These are phyloP conservation scores for Venturia nashicola DNA, from an alignment of 2,329 filamentous ascomycete species.

Conservation along the genomic window DNA sequence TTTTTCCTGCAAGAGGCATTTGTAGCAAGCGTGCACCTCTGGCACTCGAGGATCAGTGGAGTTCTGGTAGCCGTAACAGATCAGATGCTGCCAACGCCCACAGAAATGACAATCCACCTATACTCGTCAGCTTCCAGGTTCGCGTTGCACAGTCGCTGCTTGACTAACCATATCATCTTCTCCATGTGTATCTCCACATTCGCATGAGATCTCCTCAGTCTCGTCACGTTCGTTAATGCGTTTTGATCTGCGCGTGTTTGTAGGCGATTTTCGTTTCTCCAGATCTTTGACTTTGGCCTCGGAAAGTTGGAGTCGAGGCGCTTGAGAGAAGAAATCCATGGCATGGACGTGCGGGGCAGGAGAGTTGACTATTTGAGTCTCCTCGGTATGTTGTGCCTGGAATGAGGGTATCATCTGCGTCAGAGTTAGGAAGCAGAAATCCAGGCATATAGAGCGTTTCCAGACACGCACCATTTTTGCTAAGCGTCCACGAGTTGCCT, in stretches of 20 bases:
- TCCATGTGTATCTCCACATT: slow-evolving; percentile 28
- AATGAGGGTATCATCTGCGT: background rate
- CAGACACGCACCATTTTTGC: background rate
- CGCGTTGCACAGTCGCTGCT: background rate
- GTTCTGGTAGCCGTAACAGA: slow-evolving; percentile 33
- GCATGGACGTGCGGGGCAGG: background rate
- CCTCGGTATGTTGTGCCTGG: background rate
- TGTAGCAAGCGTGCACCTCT: slow-evolving; percentile 32
- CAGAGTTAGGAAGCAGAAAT: background rate
- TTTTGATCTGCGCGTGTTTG: slow-evolving; percentile 18
- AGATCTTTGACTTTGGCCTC: slow-evolving; percentile 13
- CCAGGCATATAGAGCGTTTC: background rate
- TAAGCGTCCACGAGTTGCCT: background rate
- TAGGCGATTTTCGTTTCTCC: slow-evolving; percentile 14
- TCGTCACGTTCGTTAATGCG: background rate
- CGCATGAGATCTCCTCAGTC: slow-evolving; percentile 21
- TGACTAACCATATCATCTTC: slow-evolving; percentile 30
- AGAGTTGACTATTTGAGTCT: slow-evolving; percentile 1
- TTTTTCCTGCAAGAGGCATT: slow-evolving; percentile 26
- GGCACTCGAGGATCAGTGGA: slow-evolving; percentile 27
- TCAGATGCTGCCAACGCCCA: slow-evolving; percentile 31
- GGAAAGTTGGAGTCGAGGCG: slow-evolving; percentile 11
- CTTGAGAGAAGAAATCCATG: background rate
- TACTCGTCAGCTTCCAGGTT: background rate
- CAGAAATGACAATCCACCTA: slow-evolving; percentile 35